Percentiles rank a stretch among this genome's conserved stretches.
Evolutionary conservation across 345 rosid genomes (phyloP).

Genomic region (Salix exigua): DNA sequence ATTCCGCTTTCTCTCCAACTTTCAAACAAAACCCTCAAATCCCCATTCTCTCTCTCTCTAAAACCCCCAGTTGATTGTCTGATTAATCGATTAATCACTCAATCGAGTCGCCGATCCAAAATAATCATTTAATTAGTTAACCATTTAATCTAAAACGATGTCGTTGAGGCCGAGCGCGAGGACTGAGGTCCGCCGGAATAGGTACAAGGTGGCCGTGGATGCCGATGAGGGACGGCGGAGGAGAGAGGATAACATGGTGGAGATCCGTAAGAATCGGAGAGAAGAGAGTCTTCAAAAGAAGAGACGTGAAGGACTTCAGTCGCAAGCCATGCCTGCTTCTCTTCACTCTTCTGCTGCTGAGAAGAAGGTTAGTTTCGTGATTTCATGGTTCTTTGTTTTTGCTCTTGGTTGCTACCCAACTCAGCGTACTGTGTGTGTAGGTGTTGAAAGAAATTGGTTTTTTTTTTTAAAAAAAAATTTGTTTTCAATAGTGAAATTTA

Average conservation of each 20-base stretch:
- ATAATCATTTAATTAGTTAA: neutral
- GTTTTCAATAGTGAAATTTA: neutral
- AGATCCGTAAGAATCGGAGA: slow-evolving; percentile 80
- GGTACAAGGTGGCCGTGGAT: slow-evolving; percentile 79
- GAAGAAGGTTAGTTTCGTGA: slow-evolving; percentile 48
- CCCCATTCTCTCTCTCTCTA: neutral
- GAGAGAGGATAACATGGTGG: slow-evolving; percentile 88
- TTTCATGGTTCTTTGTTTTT: neutral
- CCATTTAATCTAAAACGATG: slow-evolving; percentile 25
- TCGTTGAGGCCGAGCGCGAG: slow-evolving; percentile 74
- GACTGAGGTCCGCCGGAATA: slow-evolving; percentile 67
- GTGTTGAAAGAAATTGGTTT: neutral
- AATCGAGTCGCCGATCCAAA: neutral
- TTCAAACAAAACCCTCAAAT: neutral
- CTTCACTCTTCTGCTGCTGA: slow-evolving; percentile 45
- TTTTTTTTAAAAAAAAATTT: neutral
- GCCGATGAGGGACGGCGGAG: slow-evolving; percentile 85
- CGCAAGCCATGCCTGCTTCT: slow-evolving; percentile 43
- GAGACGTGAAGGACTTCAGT: slow-evolving; percentile 74
- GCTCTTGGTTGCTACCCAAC: neutral
- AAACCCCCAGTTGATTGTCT: neutral
- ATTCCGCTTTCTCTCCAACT: neutral
- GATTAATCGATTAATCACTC: neutral
- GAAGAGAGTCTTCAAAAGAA: slow-evolving; percentile 89
- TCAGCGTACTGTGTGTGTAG: neutral